phyloP scores from a whole-genome alignment of 2,329 filamentous ascomycete species.

The Sporothrix globosa region DNA sequence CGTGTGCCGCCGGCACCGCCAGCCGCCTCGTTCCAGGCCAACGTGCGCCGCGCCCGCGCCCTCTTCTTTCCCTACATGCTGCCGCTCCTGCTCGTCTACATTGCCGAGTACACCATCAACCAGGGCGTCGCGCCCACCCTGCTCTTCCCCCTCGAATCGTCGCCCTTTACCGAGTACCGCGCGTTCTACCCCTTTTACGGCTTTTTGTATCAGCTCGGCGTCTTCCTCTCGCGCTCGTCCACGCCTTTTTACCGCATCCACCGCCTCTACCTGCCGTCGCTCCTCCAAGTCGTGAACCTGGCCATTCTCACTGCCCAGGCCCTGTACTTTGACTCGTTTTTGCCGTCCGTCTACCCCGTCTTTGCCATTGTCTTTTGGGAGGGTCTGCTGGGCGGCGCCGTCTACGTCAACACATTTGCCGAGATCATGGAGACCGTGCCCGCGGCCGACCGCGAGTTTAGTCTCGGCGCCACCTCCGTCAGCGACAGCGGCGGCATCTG shows the following conservation, averaged over 20 bases:
- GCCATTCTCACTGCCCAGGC: constrained; percentile 73
- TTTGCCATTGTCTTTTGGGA: constrained; percentile 92
- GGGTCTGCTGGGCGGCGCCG: constrained; percentile 82
- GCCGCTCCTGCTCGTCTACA: constrained; percentile 86
- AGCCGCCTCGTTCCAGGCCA: constrained; percentile 39
- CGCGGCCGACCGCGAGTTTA: constrained; percentile 82
- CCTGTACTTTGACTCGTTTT: constrained; percentile 66
- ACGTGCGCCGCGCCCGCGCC: constrained; percentile 66
- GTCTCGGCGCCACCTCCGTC: constrained; percentile 83
- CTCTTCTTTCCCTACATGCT: constrained; percentile 85
- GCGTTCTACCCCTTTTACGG: constrained; percentile 95
- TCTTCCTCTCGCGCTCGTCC: constrained; percentile 91
- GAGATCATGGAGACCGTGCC: constrained; percentile 86
- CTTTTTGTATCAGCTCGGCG: constrained; percentile 91
- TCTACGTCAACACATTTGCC: constrained; percentile 96
- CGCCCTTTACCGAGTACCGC: constrained; percentile 79
- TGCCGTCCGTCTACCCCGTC: constrained; percentile 84
- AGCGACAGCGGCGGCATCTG: constrained; percentile 92
- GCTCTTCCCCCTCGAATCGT: constrained; percentile 75
- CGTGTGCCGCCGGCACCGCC: neutral
- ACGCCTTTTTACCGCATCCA: constrained; percentile 84
- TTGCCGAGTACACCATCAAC: constrained; percentile 97
- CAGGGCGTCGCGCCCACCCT: constrained; percentile 89
- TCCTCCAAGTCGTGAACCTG: constrained; percentile 82
- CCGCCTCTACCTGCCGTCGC: constrained; percentile 76